A percentile compares a stretch with the other conserved stretches of the same genome.
Conservation (phyloP, 306 rosid genomes). For the Castanea sativa region DNA sequence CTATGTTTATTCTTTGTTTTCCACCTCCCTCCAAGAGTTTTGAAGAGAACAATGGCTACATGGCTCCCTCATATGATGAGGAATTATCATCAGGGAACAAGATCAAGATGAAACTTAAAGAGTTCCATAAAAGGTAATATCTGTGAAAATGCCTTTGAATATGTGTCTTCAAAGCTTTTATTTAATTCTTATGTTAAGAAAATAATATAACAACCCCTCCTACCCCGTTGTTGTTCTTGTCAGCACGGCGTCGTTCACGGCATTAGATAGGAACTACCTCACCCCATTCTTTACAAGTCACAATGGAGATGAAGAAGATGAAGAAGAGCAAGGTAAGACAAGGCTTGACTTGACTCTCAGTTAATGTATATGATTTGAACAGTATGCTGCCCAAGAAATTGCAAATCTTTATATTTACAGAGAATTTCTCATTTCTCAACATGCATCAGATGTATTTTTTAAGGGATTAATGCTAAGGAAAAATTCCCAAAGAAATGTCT, state of each 20-base stretch:
- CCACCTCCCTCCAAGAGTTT: slow-evolving; percentile 34
- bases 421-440: background rate
- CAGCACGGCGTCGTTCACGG: slow-evolving; percentile 88
- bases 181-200: background rate
- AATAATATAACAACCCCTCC: background rate
- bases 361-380: background rate
- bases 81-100: slow-evolving; percentile 80
- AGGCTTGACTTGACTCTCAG: slow-evolving; percentile 16
- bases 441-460: background rate
- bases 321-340: slow-evolving; percentile 59
- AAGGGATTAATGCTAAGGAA: background rate
- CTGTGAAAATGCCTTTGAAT: background rate
- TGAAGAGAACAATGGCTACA: slow-evolving; percentile 62
- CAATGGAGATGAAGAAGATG: slow-evolving; percentile 66
- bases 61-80: slow-evolving; percentile 74
- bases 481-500: background rate
- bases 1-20: slow-evolving; percentile 4
- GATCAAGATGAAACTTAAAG: slow-evolving; percentile 92
- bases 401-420: slow-evolving; percentile 2
- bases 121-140: slow-evolving; percentile 75
- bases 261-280: slow-evolving; percentile 84
- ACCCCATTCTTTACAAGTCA: slow-evolving; percentile 97
- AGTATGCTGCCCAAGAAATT: slow-evolving; percentile 12
- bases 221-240: slow-evolving; percentile 7
- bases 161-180: background rate